Evolutionary conservation across 2,329 filamentous ascomycete species (phyloP), one percentile per base, ranked within the genome.

Genomic region (Hypocrella siamensis): DNA sequence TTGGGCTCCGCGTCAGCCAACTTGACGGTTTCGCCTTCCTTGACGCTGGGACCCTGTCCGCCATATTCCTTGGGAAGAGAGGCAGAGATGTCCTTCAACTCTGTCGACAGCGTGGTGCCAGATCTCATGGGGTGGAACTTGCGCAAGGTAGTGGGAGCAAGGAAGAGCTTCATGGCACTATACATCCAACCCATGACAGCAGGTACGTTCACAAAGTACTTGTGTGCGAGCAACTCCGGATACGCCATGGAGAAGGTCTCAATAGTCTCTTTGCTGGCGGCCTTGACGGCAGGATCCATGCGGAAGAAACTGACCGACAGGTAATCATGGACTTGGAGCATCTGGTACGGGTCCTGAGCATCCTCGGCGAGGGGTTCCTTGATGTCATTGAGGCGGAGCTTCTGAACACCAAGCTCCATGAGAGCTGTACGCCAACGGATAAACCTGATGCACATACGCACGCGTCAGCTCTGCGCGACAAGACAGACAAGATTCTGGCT

Each of bases 181-280:
- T 80, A 85, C 50, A 85, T 70, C 66, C 86, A 94, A 35, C 83
- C 81, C 86, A 94, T 94, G 46, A 94, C 65, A 34, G 76, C 57
- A 0, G 88, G 88, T 5, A 94, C 83, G 47, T 94, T 94, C 58
- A 94, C 80, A 51, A 94, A 94, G 67, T 86, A 94, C 64, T 94
- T 94, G 60, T 88, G 63, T 6, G 48, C 38, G 17, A 94, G 67
- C 8, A 93, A 73, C 61, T 94, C 88, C 0, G 88, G 86, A 58
- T 94, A 94, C 42, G 81, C 80, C 42, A 71, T 75, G 31, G 76
- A 71, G 52, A 94, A 84, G 31, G 80, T 66, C 38, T 79, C 68
- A 52, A 94, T 92, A 28, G 82, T 86, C 58, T 86, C 75, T 47
- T 74, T 76, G 40, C 74, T 79, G 12, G 82, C 80, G 4, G 74